Percentiles rank a stretch among this genome's conserved stretches.
Evolutionary conservation across 306 rosid species (phyloP).

Genomic region (Citrullus colocynthis): DNA sequence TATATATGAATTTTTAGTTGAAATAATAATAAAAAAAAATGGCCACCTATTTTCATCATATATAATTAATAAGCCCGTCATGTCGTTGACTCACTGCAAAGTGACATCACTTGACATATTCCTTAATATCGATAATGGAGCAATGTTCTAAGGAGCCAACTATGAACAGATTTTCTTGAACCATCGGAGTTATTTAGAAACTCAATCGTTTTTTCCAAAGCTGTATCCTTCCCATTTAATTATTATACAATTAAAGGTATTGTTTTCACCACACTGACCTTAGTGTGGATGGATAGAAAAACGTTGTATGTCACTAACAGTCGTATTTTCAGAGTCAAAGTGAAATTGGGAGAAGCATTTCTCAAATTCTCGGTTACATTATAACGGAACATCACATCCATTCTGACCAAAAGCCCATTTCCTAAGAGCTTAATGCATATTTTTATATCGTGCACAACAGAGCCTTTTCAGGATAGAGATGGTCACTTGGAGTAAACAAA

Average conservation of each 20-base stretch:
- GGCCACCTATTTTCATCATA: background rate
- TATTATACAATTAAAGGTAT: background rate
- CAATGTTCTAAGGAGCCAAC: background rate
- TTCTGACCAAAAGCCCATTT: background rate
- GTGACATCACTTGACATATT: background rate
- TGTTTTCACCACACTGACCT: background rate
- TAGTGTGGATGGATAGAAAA: background rate
- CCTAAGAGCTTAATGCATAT: background rate
- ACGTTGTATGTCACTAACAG: background rate
- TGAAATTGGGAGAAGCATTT: background rate
- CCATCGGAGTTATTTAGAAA: background rate
- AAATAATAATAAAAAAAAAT: background rate
- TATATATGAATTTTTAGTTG: background rate
- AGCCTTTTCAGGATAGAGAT: background rate
- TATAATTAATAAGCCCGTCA: background rate
- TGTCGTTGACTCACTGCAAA: background rate
- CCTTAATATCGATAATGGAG: background rate
- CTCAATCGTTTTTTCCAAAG: background rate
- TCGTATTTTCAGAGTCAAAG: background rate
- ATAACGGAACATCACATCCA: background rate
- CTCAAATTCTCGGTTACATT: background rate
- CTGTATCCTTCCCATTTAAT: background rate
- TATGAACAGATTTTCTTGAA: background rate
- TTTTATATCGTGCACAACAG: background rate
- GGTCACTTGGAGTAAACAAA: background rate